phyloP scores from a whole-genome alignment of 495 filamentous ascomycete species.

The Penicillium pancosmium region DNA sequence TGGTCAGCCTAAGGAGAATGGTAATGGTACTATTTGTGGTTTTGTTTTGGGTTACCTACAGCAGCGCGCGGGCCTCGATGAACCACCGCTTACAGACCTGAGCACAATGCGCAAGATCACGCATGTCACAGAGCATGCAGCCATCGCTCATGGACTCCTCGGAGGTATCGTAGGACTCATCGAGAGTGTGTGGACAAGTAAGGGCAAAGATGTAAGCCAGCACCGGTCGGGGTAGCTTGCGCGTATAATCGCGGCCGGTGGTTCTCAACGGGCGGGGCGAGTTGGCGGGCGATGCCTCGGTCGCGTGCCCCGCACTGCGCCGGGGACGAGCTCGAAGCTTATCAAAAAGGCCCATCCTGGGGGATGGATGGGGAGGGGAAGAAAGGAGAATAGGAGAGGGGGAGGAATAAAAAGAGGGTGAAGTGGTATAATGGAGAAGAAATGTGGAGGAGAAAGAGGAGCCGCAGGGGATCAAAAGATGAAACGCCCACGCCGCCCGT shows the following conservation, averaged over 20 bases:
- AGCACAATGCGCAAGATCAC: slow-evolving; percentile 81
- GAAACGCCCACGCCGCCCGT: slow-evolving; percentile 21
- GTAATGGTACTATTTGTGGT: no score
- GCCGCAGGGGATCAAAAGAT: slow-evolving; percentile 14
- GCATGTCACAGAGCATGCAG: slow-evolving; percentile 95
- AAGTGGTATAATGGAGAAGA: not conserved
- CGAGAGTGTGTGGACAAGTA: slow-evolving; percentile 80
- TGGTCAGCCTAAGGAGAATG: no score
- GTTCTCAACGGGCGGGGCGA: slow-evolving; percentile 10
- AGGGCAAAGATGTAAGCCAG: slow-evolving; percentile 74
- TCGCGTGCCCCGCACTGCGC: slow-evolving; percentile 35
- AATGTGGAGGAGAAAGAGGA: not conserved
- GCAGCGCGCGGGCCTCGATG: slow-evolving; percentile 47
- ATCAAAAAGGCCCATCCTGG: slow-evolving; percentile 41
- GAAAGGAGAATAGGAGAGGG: slow-evolving; percentile 5
- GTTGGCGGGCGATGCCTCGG: slow-evolving; percentile 28
- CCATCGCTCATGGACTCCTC: slow-evolving; percentile 83
- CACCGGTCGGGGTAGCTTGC: slow-evolving; percentile 61
- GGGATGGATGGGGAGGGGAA: slow-evolving; percentile 2
- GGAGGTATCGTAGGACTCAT: slow-evolving; percentile 76
- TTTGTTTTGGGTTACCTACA: slow-evolving; percentile 46
- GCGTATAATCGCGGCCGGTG: slow-evolving; percentile 46
- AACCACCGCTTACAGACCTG: slow-evolving; percentile 76
- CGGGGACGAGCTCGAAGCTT: slow-evolving; percentile 39
- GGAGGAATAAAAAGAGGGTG: slow-evolving; percentile 10